Evolutionary conservation across 106 monocot genomes (phyloP).

Genomic region (Dioscorea dumetorum): DNA sequence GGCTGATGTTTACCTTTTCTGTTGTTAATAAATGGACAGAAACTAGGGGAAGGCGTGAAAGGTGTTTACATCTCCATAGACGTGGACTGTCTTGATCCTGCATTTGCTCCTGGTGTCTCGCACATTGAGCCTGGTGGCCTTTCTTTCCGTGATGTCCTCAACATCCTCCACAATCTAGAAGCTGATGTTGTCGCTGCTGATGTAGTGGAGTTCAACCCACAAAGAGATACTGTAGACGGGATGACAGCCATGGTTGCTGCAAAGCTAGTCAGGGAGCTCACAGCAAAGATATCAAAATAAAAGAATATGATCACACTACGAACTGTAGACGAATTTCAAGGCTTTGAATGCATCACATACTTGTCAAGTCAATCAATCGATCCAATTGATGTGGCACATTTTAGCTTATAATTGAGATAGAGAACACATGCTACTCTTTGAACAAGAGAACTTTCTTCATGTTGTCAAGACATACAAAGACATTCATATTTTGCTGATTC

Average conservation of each 20-base stretch:
- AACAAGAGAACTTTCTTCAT: too few species aligned
- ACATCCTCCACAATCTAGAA: conserved; percentile 89
- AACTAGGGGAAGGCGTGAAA: conserved; percentile 85
- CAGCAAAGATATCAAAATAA: conserved; percentile 91
- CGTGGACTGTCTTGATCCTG: conserved; percentile 95
- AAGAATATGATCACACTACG: too few species aligned
- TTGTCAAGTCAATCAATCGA: too few species aligned
- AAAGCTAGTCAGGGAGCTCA: conserved; percentile 87
- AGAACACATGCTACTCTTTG: too few species aligned
- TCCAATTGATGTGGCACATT: too few species aligned
- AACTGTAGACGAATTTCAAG: too few species aligned
- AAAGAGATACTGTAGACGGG: conserved; percentile 95
- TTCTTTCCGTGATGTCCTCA: conserved; percentile 91
- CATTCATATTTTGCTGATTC: too few species aligned
- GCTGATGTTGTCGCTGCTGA: conserved; percentile 86
- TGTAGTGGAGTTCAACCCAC: conserved; percentile 98
- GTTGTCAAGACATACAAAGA: too few species aligned
- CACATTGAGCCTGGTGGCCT: conserved; percentile 98
- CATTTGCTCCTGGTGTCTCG: conserved; percentile 96
- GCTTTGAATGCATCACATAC: too few species aligned
- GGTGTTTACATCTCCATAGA: conserved; percentile 92
- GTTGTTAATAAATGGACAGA: conserved; percentile 28
- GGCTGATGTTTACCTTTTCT: neutral
- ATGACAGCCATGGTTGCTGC: conserved; percentile 99
- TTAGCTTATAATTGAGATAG: too few species aligned